Evolutionary conservation across 2,329 filamentous ascomycete genomes (phyloP).

Genomic region (Cytospora leucostoma): DNA sequence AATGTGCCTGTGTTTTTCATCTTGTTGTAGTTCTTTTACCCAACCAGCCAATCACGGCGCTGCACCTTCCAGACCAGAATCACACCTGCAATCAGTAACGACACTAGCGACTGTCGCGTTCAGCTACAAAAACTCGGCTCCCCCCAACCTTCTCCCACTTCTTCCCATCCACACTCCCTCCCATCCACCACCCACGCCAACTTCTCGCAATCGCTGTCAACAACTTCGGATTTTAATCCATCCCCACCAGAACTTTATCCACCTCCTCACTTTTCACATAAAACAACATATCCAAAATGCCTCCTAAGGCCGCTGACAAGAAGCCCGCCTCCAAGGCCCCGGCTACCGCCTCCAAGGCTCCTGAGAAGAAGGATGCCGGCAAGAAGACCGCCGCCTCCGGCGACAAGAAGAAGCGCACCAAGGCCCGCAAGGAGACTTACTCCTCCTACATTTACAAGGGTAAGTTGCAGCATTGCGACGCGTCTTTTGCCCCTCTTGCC

Average conservation of each 20-base stretch:
- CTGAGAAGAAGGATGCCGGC: conserved; percentile 99
- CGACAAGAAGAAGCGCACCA: conserved; percentile 99
- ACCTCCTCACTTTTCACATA: conserved; percentile 19
- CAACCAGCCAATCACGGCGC: neutral
- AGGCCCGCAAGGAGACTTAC: conserved; percentile 99
- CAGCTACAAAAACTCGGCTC: conserved; percentile 63
- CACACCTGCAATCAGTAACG: conserved; percentile 56
- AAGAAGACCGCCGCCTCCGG: conserved; percentile 98
- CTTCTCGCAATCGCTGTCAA: conserved; percentile 31
- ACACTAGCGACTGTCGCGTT: conserved; percentile 51
- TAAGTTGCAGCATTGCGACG: conserved; percentile 48
- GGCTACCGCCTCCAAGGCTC: conserved; percentile 66
- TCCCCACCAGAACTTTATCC: conserved; percentile 29
- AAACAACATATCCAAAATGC: conserved; percentile 66
- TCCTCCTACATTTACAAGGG: conserved; percentile 99
- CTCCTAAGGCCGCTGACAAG: conserved; percentile 98
- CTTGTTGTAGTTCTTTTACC: neutral
- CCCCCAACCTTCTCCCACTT: conserved; percentile 50
- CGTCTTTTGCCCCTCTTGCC: conserved; percentile 24
- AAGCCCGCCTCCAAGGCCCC: conserved; percentile 98
- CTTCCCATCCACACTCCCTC: conserved; percentile 49
- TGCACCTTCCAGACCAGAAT: conserved; percentile 25
- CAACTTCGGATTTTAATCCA: conserved; percentile 31
- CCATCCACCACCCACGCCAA: conserved; percentile 37
- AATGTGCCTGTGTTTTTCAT: neutral